Base-by-base conservation (phyloP, 1,284 basidiomycete species). In the Mycosarcoma mackinlayi region DNA sequence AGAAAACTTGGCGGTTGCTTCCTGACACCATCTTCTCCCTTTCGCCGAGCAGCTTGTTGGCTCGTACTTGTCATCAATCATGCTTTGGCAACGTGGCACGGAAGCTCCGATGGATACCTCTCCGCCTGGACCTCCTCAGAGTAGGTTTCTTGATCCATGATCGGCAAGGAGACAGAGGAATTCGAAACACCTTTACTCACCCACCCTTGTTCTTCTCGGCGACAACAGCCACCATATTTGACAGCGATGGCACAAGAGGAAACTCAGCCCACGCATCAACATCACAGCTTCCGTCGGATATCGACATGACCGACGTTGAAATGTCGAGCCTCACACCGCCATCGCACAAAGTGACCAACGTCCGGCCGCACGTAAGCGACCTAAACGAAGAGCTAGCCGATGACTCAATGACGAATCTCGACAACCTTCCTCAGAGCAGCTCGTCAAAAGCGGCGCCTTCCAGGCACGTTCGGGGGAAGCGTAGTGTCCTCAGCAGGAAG, bases 61-160 rank as follows among this genome's bases (percentile, higher is more conserved):
- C n/a, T 28, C 27, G 19, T 13, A 0, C 13, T 37, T 14, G 48
- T 3, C 31, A 56, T 61, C 31, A 37, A 52, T 3, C 16, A 73
- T 73, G 64, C 48, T 57, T 11, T 73, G 70, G 70, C 56, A 62
- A 42, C 57, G 76, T 14, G 76, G 76, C 6, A 74, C 65, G 14
- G 71, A 78, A 41, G 74, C 76, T 27, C 76, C 76, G 5, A 78
- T 78, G 76, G 76, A 78, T 38, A 63, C 75, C 19, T 65, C 74
- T 1, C 71, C 68, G 18, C 57, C 70, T 1, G 74, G 74, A 0
- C 71, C 71, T 30, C 58, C 49, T 25, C 58, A 55, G 30, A 59
- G 73, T 75, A 50, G 34, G 72, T 71, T 11, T n/a, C 24, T 19
- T 13, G 18, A 31, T 18, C 31, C 19, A n/a, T n/a, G n/a, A n/a